Evolutionary conservation across 1,284 basidiomycete genomes (phyloP), one percentile per base, ranked within the genome.

Genomic region (Sporisorium iseilematis-ciliati): DNA sequence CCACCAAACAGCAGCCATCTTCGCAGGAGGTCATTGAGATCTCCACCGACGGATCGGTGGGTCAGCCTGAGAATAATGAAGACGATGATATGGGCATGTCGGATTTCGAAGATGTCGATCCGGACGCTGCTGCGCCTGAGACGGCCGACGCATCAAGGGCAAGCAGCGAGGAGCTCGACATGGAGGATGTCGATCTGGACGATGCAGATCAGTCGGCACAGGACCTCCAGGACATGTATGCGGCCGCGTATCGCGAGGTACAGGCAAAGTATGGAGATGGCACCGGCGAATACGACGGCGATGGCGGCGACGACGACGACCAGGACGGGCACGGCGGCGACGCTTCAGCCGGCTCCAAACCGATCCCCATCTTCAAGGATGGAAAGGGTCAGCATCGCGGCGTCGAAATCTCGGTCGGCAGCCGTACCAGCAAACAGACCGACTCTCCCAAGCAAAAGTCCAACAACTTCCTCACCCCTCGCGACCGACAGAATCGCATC

Each of bases 401-500:
- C 14, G 63, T 78, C 29, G 71, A 78, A 57, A 74, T 79, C 51
- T 74, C 75, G 4, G 48, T 77, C n/a, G 60, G 57, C 31, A 59
- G 35, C 35, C 50, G 43, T 12, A 49, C 51, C 38, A 60, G 26
- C 51, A 58, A 56, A 46, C 60, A 77, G 55, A 45, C 58, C 35
- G 61, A 67, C 41, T 51, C 62, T 5, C 31, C 52, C 23, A 75
- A 70, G 50, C 55, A 66, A 38, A 73, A 78, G 57, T 78, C 72
- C 38, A 64, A 62, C 57, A 70, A 66, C 58, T 46, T 74, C 12
- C 65, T 79, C 54, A 85, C 83, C 23, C 78, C 82, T n/a, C 73
- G 76, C 20, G 83, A 85, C 45, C 77, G 82, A 25, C 70, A 72
- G 43, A 78, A 77, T 42, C 77, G 83, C 10, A 57, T 82, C 43